Evolutionary conservation across 352 stramenopile species (phyloP).

Genomic region (Globisporangium splendens): DNA sequence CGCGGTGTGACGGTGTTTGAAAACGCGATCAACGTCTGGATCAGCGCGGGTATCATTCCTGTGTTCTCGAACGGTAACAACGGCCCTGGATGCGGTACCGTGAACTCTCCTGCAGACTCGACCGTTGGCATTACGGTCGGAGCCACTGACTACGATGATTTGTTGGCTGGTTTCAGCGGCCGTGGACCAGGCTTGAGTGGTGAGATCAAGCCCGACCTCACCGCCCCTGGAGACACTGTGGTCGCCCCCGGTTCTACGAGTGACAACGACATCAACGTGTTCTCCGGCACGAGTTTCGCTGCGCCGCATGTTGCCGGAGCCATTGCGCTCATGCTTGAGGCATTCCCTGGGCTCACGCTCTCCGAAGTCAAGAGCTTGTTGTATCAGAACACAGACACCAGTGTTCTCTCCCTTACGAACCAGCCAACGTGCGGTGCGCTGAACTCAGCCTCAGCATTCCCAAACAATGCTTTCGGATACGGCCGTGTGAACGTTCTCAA

Average conservation of each 20-base stretch:
- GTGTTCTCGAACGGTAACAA: slow-evolving; percentile 52
- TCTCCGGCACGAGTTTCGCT: slow-evolving; percentile 34
- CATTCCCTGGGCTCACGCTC: slow-evolving; percentile 21
- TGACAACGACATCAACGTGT: slow-evolving; percentile 12
- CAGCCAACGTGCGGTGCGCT: slow-evolving; percentile 9
- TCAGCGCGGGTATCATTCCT: slow-evolving; percentile 46
- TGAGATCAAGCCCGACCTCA: slow-evolving; percentile 39
- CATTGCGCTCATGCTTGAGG: slow-evolving; percentile 35
- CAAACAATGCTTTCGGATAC: slow-evolving; percentile 60
- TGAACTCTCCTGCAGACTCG: slow-evolving; percentile 31
- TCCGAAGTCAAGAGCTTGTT: slow-evolving; percentile 26
- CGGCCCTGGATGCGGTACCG: slow-evolving; percentile 35
- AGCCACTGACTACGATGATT: slow-evolving; percentile 33
- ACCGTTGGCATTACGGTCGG: slow-evolving; percentile 41
- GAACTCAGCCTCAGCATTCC: slow-evolving; percentile 19
- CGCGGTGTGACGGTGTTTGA: slow-evolving; percentile 16
- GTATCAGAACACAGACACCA: slow-evolving; percentile 12
- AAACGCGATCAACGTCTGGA: slow-evolving; percentile 41
- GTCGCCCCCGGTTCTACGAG: slow-evolving; percentile 15
- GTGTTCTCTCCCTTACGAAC: slow-evolving; percentile 5
- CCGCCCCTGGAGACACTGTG: slow-evolving; percentile 29
- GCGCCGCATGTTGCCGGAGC: slow-evolving; percentile 36
- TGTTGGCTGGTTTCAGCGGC: slow-evolving; percentile 26
- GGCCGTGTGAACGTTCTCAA: slow-evolving; percentile 42
- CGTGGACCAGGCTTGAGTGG: slow-evolving; percentile 34